A percentile compares a stretch with the other conserved stretches of the same genome.
Evolutionary conservation across 2,329 filamentous ascomycete species (phyloP).

Genomic region (Tolypocladium capitatum): DNA sequence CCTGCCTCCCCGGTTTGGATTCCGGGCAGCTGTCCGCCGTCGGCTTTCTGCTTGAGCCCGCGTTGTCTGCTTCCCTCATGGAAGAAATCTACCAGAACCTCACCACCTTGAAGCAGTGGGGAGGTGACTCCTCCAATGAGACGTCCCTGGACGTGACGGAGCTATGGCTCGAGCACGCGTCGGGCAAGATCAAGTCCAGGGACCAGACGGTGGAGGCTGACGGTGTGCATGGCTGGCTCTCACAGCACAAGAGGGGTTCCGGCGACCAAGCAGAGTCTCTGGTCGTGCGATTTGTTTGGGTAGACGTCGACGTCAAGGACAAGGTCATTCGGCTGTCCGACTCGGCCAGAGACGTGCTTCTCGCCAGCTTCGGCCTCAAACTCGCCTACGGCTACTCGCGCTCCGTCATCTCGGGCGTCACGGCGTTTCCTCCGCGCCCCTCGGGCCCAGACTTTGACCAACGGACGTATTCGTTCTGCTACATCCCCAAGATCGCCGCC

Average conservation of each 20-base stretch:
- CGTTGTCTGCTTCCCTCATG: conserved; percentile 7
- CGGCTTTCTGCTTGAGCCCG: neutral
- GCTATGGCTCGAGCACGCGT: conserved; percentile 13
- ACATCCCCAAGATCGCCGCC: conserved; percentile 23
- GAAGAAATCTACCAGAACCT: conserved; percentile 20
- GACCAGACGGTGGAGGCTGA: conserved; percentile 3
- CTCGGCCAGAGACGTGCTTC: conserved; percentile 6
- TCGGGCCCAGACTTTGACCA: conserved; percentile 1
- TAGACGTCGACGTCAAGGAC: conserved; percentile 10
- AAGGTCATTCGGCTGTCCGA: conserved; percentile 13
- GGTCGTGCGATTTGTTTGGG: conserved; percentile 17
- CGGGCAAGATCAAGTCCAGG: conserved; percentile 7
- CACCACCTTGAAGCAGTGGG: conserved; percentile 11
- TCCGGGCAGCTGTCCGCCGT: neutral
- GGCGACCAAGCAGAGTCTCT: conserved; percentile 9
- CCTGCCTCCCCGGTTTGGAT: neutral
- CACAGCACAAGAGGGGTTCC: conserved; percentile 6
- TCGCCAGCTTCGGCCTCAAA: conserved; percentile 15
- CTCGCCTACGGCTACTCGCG: conserved; percentile 20
- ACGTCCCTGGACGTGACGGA: conserved; percentile 14
- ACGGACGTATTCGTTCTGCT: conserved; percentile 19
- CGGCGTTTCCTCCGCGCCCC: conserved; percentile 10
- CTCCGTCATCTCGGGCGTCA: conserved; percentile 20
- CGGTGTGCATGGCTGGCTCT: conserved; percentile 10
- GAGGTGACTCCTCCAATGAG: conserved; percentile 6